Evolutionary conservation across 345 rosid genomes (phyloP), one percentile per base, ranked within the genome.

Genomic region (Euclidium syriacum): DNA sequence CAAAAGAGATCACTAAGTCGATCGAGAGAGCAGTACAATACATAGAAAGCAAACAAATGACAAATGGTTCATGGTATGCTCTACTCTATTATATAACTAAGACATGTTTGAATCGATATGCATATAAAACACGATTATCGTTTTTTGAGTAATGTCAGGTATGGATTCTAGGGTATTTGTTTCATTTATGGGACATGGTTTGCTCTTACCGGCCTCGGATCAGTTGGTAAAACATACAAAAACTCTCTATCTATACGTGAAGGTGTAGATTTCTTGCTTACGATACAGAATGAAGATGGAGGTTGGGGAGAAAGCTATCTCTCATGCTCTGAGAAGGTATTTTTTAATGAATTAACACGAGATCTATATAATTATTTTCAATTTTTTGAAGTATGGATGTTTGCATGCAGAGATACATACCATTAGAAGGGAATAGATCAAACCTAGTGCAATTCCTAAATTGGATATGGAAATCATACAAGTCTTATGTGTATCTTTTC

Each of bases 381-480:
- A 9, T 40, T 10, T 26, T n/a, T 8, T 8, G 3, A 17, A 10
- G 3, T 23, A 61, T 59, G 30, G 3, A n/a, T n/a, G n/a, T 23
- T 46, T 22, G 5, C 5, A 7, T 47, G 42, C 6, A 67, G 72
- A 67, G 32, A 49, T 67, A 58, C 58, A 67, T 67, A 48, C 41
- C 52, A 3, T 69, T 4, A 77, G 83, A 73, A n/a, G 80, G 73
- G 20, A 57, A 64, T 0, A 36, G 77, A 64, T 79, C 96, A 4
- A 82, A 79, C 52, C 34, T 81, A 53, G 88, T 79, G 2, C 86
- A 85, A 0, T n/a, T n/a, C n/a, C n/a, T n/a, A n/a, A n/a, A n/a
- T n/a, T n/a, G n/a, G n/a, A n/a, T n/a, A n/a, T n/a, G n/a, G n/a
- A n/a, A n/a, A n/a, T n/a, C n/a, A n/a, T n/a, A n/a, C n/a, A n/a